Conservation (phyloP, 768 basidiomycete genomes). For the Pulveroboletus ravenelii region DNA sequence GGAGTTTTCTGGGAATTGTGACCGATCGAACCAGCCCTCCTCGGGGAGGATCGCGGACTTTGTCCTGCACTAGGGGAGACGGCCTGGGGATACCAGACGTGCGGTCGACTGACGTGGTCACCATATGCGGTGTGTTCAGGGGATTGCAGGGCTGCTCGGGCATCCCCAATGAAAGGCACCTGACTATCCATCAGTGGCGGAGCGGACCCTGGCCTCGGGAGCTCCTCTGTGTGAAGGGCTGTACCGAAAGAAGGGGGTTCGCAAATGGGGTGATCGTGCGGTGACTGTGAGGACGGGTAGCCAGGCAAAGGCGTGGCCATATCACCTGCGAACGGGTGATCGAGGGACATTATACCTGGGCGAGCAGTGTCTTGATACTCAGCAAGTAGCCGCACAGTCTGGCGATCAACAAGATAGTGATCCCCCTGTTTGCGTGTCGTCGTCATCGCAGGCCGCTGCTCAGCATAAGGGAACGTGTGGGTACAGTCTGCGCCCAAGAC, state of each 20-base stretch:
- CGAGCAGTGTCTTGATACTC: conserved; percentile 15
- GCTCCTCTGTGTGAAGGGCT: conserved; percentile 19
- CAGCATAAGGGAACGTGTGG: conserved; percentile 12
- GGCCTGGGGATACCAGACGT: conserved; percentile 20
- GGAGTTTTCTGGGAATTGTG: conserved; percentile 28
- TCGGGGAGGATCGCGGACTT: conserved; percentile 32
- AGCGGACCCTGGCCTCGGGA: conserved; percentile 27
- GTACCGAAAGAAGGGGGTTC: conserved; percentile 25
- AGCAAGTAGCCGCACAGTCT: conserved; percentile 16
- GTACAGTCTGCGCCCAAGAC: conserved; percentile 13
- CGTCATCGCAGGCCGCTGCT: conserved; percentile 12
- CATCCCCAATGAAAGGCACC: conserved; percentile 27
- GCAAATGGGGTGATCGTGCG: conserved; percentile 25
- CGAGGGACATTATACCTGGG: conserved; percentile 18
- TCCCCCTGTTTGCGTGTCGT: conserved; percentile 8
- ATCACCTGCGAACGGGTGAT: conserved; percentile 20
- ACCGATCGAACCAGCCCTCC: conserved; percentile 30
- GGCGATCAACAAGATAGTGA: conserved; percentile 14
- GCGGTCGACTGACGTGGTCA: conserved; percentile 17
- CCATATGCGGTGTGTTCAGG: conserved; percentile 11
- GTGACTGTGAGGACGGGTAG: conserved; percentile 29
- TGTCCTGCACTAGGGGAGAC: conserved; percentile 15
- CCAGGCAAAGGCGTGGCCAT: conserved; percentile 28
- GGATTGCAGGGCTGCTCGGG: conserved; percentile 19
- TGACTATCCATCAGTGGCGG: conserved; percentile 28